Evolutionary conservation across 371 early-diverging fungal genomes (phyloP), one percentile per base, ranked within the genome.

Genomic region (Entomophthora muscae): DNA sequence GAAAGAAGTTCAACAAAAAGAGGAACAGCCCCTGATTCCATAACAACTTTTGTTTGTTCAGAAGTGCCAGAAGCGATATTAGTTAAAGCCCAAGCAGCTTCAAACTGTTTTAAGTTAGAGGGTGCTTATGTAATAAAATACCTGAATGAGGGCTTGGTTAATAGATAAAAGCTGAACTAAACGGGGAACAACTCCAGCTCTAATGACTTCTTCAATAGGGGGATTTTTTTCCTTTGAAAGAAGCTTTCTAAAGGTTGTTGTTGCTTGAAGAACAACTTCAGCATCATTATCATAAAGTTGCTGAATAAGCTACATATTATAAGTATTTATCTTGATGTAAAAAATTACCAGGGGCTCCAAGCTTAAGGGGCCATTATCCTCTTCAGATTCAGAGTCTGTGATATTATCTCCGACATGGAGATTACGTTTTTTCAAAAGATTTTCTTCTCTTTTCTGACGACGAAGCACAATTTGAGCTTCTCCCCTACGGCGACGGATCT

Each of bases 71-170:
- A 98, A 21, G 99, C 98, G 73, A 99, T 99, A 77, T 99, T 99
- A 65, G 99, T 99, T 67, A 99, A 78, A 42, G 98, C 99, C 99
- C 99, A 99, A n/a, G 98, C 98, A 63, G 98, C 90, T 76, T 99
- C 99, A 73, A 98, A 95, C 90, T n/a, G n/a, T n/a, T 96, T 80
- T 29, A 63, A 52, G 26, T 62, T 52, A 26, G 62, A 22, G 28
- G n/a, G 32, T 2, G 2, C 5, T 26, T 23, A n/a, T 32, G 2
- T 32, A n/a, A n/a, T 63, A 53, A 63, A 69, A 66, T 80, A 93
- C 96, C 84, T 95, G 98, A 66, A 95, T 81, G 55, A 88, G 72
- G 3, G 86, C 72, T 73, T 95, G 79, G 26, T 75, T 81, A 56
- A 83, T 82, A 62, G 79, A 72, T 65, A 99, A 75, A 67, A 99